Base-by-base conservation (phyloP, 495 filamentous ascomycete species). In the Diplogelasinospora grovesii region DNA sequence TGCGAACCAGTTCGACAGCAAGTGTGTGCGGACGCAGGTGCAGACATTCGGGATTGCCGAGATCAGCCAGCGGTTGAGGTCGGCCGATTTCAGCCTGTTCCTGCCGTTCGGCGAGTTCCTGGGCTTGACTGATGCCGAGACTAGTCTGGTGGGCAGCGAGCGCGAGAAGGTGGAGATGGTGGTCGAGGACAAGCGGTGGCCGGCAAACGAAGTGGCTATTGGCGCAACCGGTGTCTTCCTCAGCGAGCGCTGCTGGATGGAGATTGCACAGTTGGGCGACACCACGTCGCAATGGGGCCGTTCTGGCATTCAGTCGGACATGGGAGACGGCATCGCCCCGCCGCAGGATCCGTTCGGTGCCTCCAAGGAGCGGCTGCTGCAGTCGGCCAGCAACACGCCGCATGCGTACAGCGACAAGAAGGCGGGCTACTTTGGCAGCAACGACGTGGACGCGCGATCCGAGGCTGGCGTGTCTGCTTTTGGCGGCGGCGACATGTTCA, bases 1-100 rank as follows among this genome's bases (percentile, higher is more conserved):
- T 47, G 90, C 92, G 36, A 97, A 98, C 48, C 92, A 97, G 58
- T 97, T 97, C 49, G 92, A 98, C 60, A 95, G 88, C 70, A 97
- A 98, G 63, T 96, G 89, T 56, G 92, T 98, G 18, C 80, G 92
- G 11, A 83, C 83, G 22, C 92, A 98, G 63, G 77, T 98, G 4
- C 89, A 96, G 60, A 93, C 88, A 1, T 85, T 98, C 48, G 92
- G 92, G 21, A 93, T 98, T 55, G 89, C 90, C 4, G 92, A 98
- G 53, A 95, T 98, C 59, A 95, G 89, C 54, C 88, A 94, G 54
- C 75, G 92, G 7, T 69, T 97, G 24, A 75, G 88, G 28, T 89
- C 92, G 49, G 89, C 90, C 2, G 89, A 98, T 57, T 96, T 95
- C 67, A 94, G 86, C 46, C 65, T 98, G 20, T 98, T 98, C 69